phyloP scores from a whole-genome alignment of 2,329 filamentous ascomycete species.

The Dactylellina drechsleri region DNA sequence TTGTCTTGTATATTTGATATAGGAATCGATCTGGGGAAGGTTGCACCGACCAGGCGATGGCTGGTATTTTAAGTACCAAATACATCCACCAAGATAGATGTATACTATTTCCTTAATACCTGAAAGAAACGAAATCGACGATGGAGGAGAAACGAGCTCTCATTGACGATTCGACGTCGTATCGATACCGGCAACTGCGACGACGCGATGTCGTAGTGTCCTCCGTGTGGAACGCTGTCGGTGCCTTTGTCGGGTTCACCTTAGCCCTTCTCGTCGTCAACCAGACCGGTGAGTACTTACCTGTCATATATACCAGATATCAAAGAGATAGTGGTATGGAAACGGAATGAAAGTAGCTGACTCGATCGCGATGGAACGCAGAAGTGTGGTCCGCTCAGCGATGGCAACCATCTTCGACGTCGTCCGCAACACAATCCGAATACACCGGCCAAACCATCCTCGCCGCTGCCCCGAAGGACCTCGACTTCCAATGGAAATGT shows the following conservation, averaged over 20 bases:
- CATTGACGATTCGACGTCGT: too few species aligned
- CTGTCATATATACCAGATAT: neutral
- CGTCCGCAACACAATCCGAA: conserved; percentile 7
- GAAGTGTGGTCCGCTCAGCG: neutral
- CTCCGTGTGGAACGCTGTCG: conserved; percentile 6
- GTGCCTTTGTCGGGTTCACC: conserved; percentile 14
- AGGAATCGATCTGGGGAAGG: too few species aligned
- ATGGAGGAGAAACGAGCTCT: neutral
- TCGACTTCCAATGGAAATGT: conserved; percentile 27
- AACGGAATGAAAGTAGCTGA: too few species aligned
- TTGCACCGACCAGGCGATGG: too few species aligned
- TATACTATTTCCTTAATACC: too few species aligned
- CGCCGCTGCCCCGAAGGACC: neutral
- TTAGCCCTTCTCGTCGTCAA: conserved; percentile 6
- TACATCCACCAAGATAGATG: too few species aligned
- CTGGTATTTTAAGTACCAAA: too few species aligned
- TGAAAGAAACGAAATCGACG: too few species aligned
- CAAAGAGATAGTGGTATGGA: neutral
- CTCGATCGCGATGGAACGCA: conserved; percentile 1
- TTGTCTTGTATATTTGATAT: too few species aligned
- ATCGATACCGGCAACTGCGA: conserved; percentile 3
- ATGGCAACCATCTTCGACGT: neutral
- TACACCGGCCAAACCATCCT: conserved; percentile 31
- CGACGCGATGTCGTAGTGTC: conserved; percentile 11
- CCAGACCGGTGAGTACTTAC: conserved; percentile 2